These are phyloP conservation scores for Ogataea chonburiensis DNA, from an alignment of 805 yeast species.

Conservation along the genomic window DNA sequence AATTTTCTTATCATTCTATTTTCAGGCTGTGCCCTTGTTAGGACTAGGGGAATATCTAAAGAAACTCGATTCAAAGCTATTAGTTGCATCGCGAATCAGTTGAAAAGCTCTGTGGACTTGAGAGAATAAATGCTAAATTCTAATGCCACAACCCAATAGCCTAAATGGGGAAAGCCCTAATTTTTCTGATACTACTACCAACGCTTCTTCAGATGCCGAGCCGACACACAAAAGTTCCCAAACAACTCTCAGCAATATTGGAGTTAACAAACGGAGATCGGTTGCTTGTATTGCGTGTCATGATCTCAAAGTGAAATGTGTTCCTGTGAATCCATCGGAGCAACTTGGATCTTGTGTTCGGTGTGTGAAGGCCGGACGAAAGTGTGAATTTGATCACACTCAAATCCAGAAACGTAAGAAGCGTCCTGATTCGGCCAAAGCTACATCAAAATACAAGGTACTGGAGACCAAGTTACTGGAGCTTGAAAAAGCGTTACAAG, in stretches of 20 bases:
- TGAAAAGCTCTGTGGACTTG: too few relatives aligned
- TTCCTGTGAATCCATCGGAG: conserved; percentile 60
- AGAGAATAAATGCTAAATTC: too few relatives aligned
- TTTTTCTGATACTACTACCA: conserved; percentile 5
- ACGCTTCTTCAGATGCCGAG: conserved; percentile 4
- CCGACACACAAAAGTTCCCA: conserved; percentile 1
- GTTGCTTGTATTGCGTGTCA: conserved; percentile 79
- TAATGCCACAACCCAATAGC: neutral
- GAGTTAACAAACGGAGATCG: conserved; percentile 37
- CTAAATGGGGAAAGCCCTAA: conserved; percentile 1
- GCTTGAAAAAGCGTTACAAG: conserved; percentile 15
- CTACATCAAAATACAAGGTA: conserved; percentile 22
- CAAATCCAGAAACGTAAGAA: conserved; percentile 50
- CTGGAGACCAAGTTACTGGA: conserved; percentile 29
- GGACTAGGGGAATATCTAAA: too few relatives aligned
- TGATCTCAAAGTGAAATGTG: conserved; percentile 77
- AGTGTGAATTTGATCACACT: conserved; percentile 66
- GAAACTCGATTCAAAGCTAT: too few relatives aligned
- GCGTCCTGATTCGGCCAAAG: conserved; percentile 15
- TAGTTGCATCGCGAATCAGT: too few relatives aligned
- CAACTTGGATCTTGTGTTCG: conserved; percentile 69
- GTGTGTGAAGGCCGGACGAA: conserved; percentile 60
- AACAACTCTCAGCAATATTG: neutral
- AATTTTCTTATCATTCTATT: too few relatives aligned
- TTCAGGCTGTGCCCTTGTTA: conserved; percentile 1